Evolutionary conservation across 176 grass and related monocot species (phyloP).

Genomic region (Carex parvula): DNA sequence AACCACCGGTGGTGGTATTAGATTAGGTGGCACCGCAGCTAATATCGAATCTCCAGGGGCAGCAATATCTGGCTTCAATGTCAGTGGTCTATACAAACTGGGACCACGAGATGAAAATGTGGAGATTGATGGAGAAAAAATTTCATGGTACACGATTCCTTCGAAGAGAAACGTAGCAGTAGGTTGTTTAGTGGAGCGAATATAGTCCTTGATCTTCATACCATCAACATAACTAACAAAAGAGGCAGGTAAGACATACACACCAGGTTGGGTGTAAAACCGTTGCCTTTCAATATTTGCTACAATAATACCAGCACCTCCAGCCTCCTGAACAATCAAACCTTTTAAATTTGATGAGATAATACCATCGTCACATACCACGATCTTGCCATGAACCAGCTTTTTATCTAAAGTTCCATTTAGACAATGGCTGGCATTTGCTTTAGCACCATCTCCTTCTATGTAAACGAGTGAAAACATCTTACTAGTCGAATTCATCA

Average conservation of each 20-base stretch:
- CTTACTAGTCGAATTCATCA: not conserved
- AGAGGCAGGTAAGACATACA: not conserved
- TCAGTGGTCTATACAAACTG: not conserved
- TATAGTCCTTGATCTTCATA: not conserved
- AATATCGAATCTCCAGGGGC: not conserved
- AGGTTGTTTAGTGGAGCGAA: not conserved
- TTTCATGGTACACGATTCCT: not conserved
- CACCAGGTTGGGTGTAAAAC: not conserved
- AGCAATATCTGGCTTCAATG: not conserved
- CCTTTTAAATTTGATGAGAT: slow-evolving; percentile 3
- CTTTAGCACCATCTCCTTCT: not conserved
- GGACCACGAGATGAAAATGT: not conserved
- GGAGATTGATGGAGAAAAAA: not conserved
- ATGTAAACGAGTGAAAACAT: slow-evolving; percentile 20
- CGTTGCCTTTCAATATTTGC: not conserved
- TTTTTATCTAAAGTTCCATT: not conserved
- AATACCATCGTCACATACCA: slow-evolving; percentile 21
- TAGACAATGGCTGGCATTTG: not conserved
- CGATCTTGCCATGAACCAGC: too few relatives aligned
- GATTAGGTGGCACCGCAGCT: too few relatives aligned
- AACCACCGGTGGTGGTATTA: too few relatives aligned
- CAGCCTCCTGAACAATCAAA: slow-evolving; percentile 24
- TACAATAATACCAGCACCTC: slow-evolving; percentile 27
- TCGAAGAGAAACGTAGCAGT: not conserved
- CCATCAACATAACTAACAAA: not conserved